Base-by-base conservation (phyloP, 192 early-diverging fungal species). In the Jimgerdemannia flammicorona region DNA sequence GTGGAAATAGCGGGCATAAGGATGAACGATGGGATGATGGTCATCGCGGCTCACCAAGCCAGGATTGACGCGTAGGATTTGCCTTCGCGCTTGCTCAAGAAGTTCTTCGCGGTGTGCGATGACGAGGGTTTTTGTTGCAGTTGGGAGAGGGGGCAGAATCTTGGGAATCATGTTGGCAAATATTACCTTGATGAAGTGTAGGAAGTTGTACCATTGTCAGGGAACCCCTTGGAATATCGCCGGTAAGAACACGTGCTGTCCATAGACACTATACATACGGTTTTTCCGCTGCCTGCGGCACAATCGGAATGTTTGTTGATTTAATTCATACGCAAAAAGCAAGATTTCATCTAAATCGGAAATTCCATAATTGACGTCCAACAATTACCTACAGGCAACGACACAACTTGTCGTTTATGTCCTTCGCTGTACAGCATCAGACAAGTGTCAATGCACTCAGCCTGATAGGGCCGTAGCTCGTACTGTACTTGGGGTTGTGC, bases 31-130 rank as follows among this genome's bases (percentile, higher is more conserved):
- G 69, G 7, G 40, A 66, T 44, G 64, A 14, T 40, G 9, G 18
- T 44, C n/a, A 66, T 11, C 44, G 29, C 29, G 29, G 29, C 70
- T 65, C 77, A 91, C 91, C 63, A 93, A 80, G 20, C 86, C 44
- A 3, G 93, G 92, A 9, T 86, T 82, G n/a, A 79, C 85, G 3
- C 81, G 73, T 42, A 84, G 76, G 44, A 98, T 91, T 71, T 94
- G 92, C 0, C 69, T 66, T 3, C 84, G 81, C 0, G 97, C 95
- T 81, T 98, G 97, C 65, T 88, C 82, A 4, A 99, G 66, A 19
- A 99, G 84, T 81, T 99, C 97, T 69, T 91, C 88, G 40, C 96
- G 87, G 79, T 99, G 97, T 3, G 96, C 97, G 19, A 99, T 78
- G 0, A 99, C 87, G 29, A 99, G 81, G 0, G 87, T 88, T 76